These are phyloP conservation scores for Circinella minor DNA, from an alignment of 371 early-diverging fungal genomes.

Conservation along the genomic window DNA sequence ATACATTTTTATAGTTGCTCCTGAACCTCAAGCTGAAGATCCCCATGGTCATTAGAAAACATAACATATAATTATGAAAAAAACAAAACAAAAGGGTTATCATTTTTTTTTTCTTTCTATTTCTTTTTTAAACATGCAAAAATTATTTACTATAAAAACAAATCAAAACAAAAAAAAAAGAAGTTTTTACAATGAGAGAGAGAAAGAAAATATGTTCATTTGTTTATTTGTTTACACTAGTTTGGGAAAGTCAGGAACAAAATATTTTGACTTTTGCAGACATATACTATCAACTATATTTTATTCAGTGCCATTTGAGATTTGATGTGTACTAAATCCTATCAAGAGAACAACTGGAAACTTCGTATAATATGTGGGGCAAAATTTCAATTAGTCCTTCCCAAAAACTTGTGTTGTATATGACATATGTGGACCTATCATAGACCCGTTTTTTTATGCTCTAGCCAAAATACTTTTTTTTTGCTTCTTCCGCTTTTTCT, in stretches of 20 bases:
- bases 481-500: no score
- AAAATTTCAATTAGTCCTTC: no score
- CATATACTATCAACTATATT: no score
- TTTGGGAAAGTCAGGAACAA: not conserved
- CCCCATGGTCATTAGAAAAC: slow-evolving; percentile 47
- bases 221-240: not conserved
- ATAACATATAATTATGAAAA: not conserved
- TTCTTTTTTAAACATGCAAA: not conserved
- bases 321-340: no score
- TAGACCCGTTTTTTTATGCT: no score
- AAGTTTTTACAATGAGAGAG: not conserved
- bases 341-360: no score
- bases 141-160: not conserved
- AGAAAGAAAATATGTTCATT: not conserved
- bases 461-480: no score
- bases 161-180: not conserved
- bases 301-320: no score
- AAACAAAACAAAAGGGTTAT: not conserved
- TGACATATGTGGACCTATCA: no score
- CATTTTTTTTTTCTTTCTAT: not conserved
- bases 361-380: no score
- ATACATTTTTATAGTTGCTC: slow-evolving; percentile 37
- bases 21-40: slow-evolving; percentile 43
- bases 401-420: no score
- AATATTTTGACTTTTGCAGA: no score